A percentile compares a stretch with the other conserved stretches of the same genome.
Conservation (phyloP, 2,329 filamentous ascomycete genomes). For the Fusarium gaditjirri region DNA sequence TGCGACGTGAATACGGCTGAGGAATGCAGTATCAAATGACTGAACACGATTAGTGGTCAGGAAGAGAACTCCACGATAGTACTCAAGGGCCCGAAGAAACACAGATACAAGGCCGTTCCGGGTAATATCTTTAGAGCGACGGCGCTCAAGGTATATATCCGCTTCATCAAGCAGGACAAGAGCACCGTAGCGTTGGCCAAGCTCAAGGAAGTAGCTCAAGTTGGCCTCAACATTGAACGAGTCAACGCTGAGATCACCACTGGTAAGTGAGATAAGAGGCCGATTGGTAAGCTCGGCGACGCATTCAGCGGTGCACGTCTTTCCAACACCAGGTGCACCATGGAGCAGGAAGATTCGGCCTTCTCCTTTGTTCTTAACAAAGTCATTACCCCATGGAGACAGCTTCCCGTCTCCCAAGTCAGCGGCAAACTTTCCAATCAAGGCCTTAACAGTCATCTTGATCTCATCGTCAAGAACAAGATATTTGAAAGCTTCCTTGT, state of each 20-base stretch:
- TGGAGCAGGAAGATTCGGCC: constrained; percentile 63
- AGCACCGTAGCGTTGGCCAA: constrained; percentile 61
- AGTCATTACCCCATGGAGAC: constrained; percentile 58
- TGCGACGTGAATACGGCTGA: constrained; percentile 61
- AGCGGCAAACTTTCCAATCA: constrained; percentile 59
- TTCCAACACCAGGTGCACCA: constrained; percentile 65
- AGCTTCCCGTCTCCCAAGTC: constrained; percentile 50
- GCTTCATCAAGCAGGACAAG: constrained; percentile 69
- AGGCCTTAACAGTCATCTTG: constrained; percentile 59
- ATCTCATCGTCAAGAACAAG: constrained; percentile 61
- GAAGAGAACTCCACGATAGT: constrained; percentile 62
- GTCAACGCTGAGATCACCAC: constrained; percentile 58
- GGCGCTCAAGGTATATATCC: constrained; percentile 68
- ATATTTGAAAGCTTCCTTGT: constrained; percentile 61
- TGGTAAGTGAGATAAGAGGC: constrained; percentile 63
- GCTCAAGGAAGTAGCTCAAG: constrained; percentile 59
- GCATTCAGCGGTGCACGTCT: constrained; percentile 67
- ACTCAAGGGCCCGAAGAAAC: constrained; percentile 63
- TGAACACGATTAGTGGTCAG: constrained; percentile 62
- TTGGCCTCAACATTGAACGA: constrained; percentile 54
- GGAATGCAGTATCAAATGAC: constrained; percentile 60
- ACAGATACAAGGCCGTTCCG: constrained; percentile 61
- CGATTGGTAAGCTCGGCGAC: constrained; percentile 62
- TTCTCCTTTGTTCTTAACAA: constrained; percentile 62
- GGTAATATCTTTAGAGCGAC: constrained; percentile 55